These are phyloP conservation scores for Ceratobasidium sp. DNA, from an alignment of 1,284 basidiomycete species.

Conservation along the genomic window DNA sequence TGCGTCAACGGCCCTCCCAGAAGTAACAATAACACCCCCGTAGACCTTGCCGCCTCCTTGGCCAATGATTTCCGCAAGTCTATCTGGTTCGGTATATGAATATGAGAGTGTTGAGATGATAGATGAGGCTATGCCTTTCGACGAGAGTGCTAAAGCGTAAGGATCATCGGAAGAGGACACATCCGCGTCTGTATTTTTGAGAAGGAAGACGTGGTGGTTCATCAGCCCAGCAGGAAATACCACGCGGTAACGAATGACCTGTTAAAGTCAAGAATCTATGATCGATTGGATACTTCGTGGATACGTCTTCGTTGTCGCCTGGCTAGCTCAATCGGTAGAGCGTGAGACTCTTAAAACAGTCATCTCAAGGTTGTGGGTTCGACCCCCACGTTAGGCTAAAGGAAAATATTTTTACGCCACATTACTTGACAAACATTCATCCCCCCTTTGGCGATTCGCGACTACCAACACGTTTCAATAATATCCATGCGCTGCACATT, in stretches of 20 bases:
- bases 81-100: slow-evolving; percentile 56
- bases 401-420: slow-evolving; percentile 7
- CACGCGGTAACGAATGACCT: too few relatives aligned
- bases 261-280: too few relatives aligned
- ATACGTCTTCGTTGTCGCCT: slow-evolving; percentile 5
- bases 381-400: slow-evolving; percentile 37
- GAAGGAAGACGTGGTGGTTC: slow-evolving; percentile 42
- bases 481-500: too few relatives aligned
- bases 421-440: too few relatives aligned
- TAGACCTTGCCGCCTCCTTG: slow-evolving; percentile 52
- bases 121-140: slow-evolving; percentile 57
- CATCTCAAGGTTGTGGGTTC: slow-evolving; percentile 38
- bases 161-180: slow-evolving; percentile 51
- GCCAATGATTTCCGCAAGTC: slow-evolving; percentile 56
- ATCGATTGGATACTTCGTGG: too few relatives aligned
- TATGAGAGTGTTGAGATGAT: slow-evolving; percentile 76
- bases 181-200: slow-evolving; percentile 42
- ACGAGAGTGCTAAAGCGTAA: slow-evolving; percentile 59
- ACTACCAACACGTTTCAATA: too few relatives aligned
- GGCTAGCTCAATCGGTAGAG: slow-evolving; percentile 39
- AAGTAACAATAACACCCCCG: slow-evolving; percentile 74
- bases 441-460: too few relatives aligned
- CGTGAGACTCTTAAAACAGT: slow-evolving; percentile 38
- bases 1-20: slow-evolving; percentile 71
- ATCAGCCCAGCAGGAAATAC: neutral